Evolutionary conservation across 441 rosid species (phyloP).

Genomic region (Erysimum cheiri): DNA sequence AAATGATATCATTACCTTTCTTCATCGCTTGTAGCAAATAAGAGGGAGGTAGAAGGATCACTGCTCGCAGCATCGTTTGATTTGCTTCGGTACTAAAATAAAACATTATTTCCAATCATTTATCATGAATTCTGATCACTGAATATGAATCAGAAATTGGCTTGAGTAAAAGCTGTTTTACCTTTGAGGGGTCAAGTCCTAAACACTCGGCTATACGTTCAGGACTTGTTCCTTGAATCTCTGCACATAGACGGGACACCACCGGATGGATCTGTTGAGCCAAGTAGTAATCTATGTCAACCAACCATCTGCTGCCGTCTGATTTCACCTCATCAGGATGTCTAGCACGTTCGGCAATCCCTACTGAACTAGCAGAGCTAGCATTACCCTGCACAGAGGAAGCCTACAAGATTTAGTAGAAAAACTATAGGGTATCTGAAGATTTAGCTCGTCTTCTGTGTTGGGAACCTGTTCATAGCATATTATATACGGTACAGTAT

Average conservation of each 20-base stretch:
- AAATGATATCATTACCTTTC: conserved; percentile 65
- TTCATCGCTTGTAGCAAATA: conserved; percentile 70
- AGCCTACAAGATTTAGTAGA: conserved; percentile 16
- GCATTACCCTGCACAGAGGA: conserved; percentile 59
- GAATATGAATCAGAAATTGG: conserved; percentile 25
- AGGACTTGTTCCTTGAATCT: conserved; percentile 96
- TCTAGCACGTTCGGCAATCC: conserved; percentile 94
- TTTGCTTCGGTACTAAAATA: conserved; percentile 72
- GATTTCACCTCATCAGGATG: conserved; percentile 94
- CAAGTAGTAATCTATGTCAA: conserved; percentile 93
- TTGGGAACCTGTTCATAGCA: conserved; percentile 87
- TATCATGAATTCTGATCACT: conserved; percentile 23
- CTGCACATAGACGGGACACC: conserved; percentile 90
- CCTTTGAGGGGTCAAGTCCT: conserved; percentile 98
- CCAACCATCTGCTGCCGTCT: conserved; percentile 85
- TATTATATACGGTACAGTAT: conserved; percentile 90
- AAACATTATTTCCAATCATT: conserved; percentile 33
- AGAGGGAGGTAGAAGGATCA: conserved; percentile 63
- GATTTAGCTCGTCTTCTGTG: conserved; percentile 22
- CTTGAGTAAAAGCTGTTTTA: conserved; percentile 44
- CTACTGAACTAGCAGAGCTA: conserved; percentile 61
- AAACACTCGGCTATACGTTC: conserved; percentile 94
- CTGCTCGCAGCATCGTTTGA: conserved; percentile 53
- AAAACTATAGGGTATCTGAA: conserved; percentile 18
- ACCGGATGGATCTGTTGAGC: conserved; percentile 99